Evolutionary conservation across 2,329 filamentous ascomycete species (phyloP), one percentile per base, ranked within the genome.

Genomic region (Geosmithia flava): DNA sequence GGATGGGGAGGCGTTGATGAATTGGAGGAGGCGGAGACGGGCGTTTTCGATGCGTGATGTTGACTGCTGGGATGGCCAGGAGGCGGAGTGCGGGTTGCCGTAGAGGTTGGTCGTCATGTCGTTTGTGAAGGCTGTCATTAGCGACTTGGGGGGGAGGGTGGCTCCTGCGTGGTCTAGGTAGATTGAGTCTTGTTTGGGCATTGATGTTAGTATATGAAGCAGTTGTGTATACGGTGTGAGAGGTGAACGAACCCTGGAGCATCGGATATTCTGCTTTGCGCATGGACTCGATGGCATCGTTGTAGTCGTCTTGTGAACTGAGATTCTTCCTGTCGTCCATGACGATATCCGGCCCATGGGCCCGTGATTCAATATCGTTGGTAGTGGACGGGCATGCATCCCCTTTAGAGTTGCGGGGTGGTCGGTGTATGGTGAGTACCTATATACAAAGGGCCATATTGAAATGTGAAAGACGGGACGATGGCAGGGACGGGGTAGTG

Each of bases 91-190:
- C 1, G 91, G 91, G 53, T 97, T 97, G 39, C 90, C 91, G 55
- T 90, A 89, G 0, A 97, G 70, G 56, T 81, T 85, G 3, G 76
- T 71, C 23, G 83, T 82, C 75, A 96, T 83, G 51, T 93, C 86
- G n/a, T 68, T 63, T 8, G 87, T 80, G 65, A 95, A 95, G 20
- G 69, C 72, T 54, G 91, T 84, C 63, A 97, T 81, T 20, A 93
- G 67, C 29, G 86, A 89, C 62, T 85, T 91, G 42, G 88, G 72
- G 59, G 85, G 87, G 1, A 85, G 71, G 0, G 90, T 91, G n/a
- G 87, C 87, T n/a, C 89, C 91, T 0, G 89, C 89, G 83, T 97
- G 90, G 57, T 97, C 91, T 49, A 97, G 81, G 62, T 96, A 97
- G 44, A 82, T 73, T 10, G 79, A 80, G 47, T 76, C 87, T 91